Evolutionary conservation across 371 early-diverging fungal genomes (phyloP).

Genomic region (Rhizopus microsporus): DNA sequence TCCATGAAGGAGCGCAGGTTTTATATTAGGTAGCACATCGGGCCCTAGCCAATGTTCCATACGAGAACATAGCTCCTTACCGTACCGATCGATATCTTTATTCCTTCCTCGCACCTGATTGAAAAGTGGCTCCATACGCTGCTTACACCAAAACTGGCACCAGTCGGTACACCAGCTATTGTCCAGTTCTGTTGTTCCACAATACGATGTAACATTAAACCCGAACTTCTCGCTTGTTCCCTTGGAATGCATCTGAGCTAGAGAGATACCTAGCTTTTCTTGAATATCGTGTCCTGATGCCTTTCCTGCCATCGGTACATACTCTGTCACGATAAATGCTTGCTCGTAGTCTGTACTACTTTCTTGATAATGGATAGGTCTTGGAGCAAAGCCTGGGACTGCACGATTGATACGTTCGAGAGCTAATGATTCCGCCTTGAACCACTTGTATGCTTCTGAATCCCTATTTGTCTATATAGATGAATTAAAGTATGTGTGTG

Average conservation of each 20-base stretch:
- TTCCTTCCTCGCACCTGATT: slow-evolving; percentile 12
- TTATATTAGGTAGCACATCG: slow-evolving; percentile 9
- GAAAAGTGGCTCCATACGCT: slow-evolving; percentile 28
- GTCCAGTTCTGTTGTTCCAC: slow-evolving; percentile 34
- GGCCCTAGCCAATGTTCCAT: slow-evolving; percentile 21
- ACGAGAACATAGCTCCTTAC: not conserved
- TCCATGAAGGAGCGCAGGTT: slow-evolving; percentile 35
- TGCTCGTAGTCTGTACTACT: not conserved
- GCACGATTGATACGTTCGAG: slow-evolving; percentile 17
- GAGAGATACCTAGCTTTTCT: not conserved
- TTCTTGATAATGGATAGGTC: slow-evolving; percentile 8
- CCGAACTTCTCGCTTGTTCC: slow-evolving; percentile 22
- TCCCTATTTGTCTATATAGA: slow-evolving; percentile 6
- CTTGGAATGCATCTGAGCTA: slow-evolving; percentile 25
- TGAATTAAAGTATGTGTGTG: not conserved
- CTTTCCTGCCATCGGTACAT: slow-evolving; percentile 7
- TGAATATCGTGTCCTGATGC: not conserved
- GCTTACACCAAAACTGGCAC: slow-evolving; percentile 26
- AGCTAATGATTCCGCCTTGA: slow-evolving; percentile 17
- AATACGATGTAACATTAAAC: slow-evolving; percentile 32
- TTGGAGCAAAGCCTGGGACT: slow-evolving; percentile 19
- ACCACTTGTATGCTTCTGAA: slow-evolving; percentile 16
- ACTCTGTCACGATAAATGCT: slow-evolving; percentile 21
- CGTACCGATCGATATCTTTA: slow-evolving; percentile 13
- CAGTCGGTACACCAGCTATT: slow-evolving; percentile 30